These are phyloP conservation scores for Austroboletus eburneus DNA, from an alignment of 768 basidiomycete genomes.

Conservation along the genomic window DNA sequence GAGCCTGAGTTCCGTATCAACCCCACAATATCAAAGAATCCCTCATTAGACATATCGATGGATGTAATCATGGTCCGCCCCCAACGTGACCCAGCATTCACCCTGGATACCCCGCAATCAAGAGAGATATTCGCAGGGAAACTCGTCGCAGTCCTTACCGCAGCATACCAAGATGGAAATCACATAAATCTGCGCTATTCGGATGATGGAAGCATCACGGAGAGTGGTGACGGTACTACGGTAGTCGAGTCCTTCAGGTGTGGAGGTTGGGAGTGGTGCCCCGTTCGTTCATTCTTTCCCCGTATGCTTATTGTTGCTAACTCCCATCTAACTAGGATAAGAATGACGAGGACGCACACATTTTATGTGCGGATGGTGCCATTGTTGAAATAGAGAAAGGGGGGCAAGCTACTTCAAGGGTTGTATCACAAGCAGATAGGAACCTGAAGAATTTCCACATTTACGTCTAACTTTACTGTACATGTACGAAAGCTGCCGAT, in stretches of 20 bases:
- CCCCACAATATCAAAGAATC: slow-evolving; percentile 50
- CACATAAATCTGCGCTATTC: slow-evolving; percentile 64
- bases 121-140: slow-evolving; percentile 51
- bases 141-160: slow-evolving; percentile 48
- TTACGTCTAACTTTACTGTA: slow-evolving; percentile 35
- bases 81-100: slow-evolving; percentile 47
- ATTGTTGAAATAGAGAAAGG: slow-evolving; percentile 58
- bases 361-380: slow-evolving; percentile 78
- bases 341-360: slow-evolving; percentile 56
- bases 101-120: slow-evolving; percentile 38
- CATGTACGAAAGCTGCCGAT: not conserved
- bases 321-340: slow-evolving; percentile 42
- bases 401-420: slow-evolving; percentile 53
- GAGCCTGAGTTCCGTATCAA: slow-evolving; percentile 79
- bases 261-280: slow-evolving; percentile 83
- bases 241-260: slow-evolving; percentile 80
- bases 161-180: slow-evolving; percentile 74
- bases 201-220: slow-evolving; percentile 37
- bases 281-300: slow-evolving; percentile 45
- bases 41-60: slow-evolving; percentile 46
- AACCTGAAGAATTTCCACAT: slow-evolving; percentile 38
- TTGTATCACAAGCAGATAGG: slow-evolving; percentile 33
- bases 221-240: slow-evolving; percentile 42
- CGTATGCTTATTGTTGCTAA: slow-evolving; percentile 3
- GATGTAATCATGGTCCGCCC: slow-evolving; percentile 81